Base-by-base conservation (phyloP, 1,139 yeast species). In the Taphrina populina region DNA sequence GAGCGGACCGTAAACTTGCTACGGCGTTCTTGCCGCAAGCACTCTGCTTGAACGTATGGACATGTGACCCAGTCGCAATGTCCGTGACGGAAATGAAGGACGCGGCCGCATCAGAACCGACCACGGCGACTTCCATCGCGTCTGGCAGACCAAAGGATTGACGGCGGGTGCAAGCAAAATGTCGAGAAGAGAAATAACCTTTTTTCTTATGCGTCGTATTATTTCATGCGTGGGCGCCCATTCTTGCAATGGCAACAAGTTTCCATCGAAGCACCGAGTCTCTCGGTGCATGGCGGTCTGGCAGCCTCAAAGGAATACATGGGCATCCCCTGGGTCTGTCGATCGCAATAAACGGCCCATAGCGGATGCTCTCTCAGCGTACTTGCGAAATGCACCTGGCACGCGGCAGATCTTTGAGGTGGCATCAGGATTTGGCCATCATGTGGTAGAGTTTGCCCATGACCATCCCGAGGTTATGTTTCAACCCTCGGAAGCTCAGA, bases 1-100 rank as follows among this genome's bases (percentile, higher is more conserved):
- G 27, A 10, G 37, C 17, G 3, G 19, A 10, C 3, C 37, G 37
- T 26, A 30, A 17, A 7, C 13, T 17, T 8, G 37, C 36, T 10
- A 30, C 27, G 5, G 47, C 47, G 5, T 8, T 19, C 19, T 17
- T 17, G 20, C 37, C 11, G n/a, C 37, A 43, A 2, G 52, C 40
- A 21, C 47, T 37, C 26, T 58, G 58, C 34, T 58, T 59, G 56
- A 61, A 62, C 2, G 59, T 51, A 20, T 40, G 49, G 13, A 62
- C 52, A 13, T 21, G 61, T n/a, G 53, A 33, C n/a, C 40, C 52
- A 34, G 54, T 21, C 39, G 59, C 33, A 13, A 49, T 30, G 51
- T 39, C 39, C 39, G 30, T 19, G 33, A 45, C 40, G 27, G 35
- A 17, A 21, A 57, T 37, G 35, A 41, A 52, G 21, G 49, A 27